These are phyloP conservation scores for Melaleuca quinquenervia DNA, from an alignment of 345 rosid genomes.

Conservation along the genomic window DNA sequence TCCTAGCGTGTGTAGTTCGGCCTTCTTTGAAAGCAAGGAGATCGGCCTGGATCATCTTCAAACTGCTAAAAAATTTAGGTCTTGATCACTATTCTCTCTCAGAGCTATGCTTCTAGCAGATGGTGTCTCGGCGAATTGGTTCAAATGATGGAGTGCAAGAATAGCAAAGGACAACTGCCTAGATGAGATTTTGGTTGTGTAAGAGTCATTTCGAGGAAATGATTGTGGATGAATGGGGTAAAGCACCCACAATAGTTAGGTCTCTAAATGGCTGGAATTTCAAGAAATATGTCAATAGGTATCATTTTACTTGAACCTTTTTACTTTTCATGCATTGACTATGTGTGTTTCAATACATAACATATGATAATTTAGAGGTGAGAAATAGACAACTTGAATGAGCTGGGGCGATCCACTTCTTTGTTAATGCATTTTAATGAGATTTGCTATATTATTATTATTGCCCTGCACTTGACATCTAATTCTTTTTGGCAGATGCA, in stretches of 20 bases:
- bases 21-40: neutral
- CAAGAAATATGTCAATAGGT: neutral
- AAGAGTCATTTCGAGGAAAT: neutral
- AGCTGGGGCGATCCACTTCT: neutral
- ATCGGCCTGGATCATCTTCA: neutral
- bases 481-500: neutral
- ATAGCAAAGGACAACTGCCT: neutral
- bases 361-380: neutral
- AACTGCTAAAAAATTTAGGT: neutral
- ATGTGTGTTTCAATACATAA: neutral
- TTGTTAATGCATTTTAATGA: neutral
- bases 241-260: neutral
- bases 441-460: neutral
- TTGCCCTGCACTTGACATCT: neutral
- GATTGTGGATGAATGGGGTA: neutral
- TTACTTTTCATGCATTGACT: neutral
- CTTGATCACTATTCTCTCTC: neutral
- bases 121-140: neutral
- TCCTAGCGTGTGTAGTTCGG: neutral
- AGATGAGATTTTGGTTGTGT: neutral
- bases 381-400: neutral
- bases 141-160: neutral
- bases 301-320: neutral
- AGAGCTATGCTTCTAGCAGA: neutral
- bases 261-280: neutral